phyloP scores from a whole-genome alignment of 768 basidiomycete genomes.

The Suillus occidentalis region DNA sequence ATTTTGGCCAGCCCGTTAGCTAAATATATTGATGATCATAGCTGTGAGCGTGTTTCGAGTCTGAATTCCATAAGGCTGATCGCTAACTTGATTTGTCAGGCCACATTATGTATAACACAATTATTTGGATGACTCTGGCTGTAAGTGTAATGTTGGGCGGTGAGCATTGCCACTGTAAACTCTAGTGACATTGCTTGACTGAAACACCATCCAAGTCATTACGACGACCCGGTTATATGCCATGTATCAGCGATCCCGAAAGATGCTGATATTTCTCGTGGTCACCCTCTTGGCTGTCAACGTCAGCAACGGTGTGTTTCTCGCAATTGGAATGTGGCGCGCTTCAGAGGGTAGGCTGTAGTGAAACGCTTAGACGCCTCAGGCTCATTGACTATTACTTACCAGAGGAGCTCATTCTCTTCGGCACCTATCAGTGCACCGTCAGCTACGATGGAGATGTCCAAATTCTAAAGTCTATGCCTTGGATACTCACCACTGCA shows the following conservation, averaged over 20 bases:
- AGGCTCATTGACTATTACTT: background rate
- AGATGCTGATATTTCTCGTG: background rate
- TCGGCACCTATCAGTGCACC: background rate
- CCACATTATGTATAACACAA: background rate
- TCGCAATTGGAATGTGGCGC: background rate
- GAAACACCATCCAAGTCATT: background rate
- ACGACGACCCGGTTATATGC: background rate
- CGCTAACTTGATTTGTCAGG: background rate
- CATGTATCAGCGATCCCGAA: conserved; percentile 1
- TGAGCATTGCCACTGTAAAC: background rate
- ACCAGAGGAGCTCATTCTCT: background rate
- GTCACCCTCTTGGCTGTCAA: background rate
- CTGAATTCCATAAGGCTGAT: background rate
- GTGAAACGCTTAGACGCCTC: background rate
- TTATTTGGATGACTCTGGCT: background rate
- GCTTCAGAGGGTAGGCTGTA: background rate
- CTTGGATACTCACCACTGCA: background rate
- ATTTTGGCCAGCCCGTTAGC: background rate
- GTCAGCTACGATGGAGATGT: background rate
- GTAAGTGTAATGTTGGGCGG: background rate
- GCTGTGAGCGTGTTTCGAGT: background rate
- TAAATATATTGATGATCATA: background rate
- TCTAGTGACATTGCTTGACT: background rate
- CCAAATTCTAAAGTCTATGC: background rate
- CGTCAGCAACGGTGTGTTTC: background rate